Evolutionary conservation across 2,329 filamentous ascomycete species (phyloP).

Genomic region (Botrytis sinoallii): DNA sequence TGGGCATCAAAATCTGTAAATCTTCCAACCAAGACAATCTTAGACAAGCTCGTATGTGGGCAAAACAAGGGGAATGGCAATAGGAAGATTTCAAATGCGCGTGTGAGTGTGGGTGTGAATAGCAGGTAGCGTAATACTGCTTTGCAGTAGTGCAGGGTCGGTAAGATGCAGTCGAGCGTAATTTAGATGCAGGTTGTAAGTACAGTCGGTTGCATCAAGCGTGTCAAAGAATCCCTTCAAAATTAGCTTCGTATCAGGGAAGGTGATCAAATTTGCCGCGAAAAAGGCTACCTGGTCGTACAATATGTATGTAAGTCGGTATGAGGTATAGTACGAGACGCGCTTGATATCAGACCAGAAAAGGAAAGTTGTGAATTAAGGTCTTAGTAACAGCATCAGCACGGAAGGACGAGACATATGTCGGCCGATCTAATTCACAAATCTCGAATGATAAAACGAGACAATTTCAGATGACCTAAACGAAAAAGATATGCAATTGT

Average conservation of each 20-base stretch:
- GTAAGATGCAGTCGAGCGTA: constrained; percentile 5
- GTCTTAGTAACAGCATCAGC: constrained; percentile 1
- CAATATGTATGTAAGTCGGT: not conserved
- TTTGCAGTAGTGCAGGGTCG: constrained; percentile 9
- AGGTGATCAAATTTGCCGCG: constrained; percentile 2
- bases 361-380: not conserved
- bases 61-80: constrained; percentile 12
- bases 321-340: not conserved
- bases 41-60: constrained; percentile 7
- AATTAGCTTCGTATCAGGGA: not conserved
- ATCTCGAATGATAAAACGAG: constrained; percentile 3
- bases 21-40: constrained; percentile 5
- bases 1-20: not conserved
- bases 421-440: constrained; percentile 5
- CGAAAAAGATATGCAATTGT: not conserved
- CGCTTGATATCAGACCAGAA: not conserved
- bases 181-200: not conserved
- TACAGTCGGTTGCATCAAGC: constrained; percentile 9
- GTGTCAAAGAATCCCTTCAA: not conserved
- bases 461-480: not conserved
- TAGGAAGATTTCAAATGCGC: constrained; percentile 6
- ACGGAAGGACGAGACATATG: constrained; percentile 1
- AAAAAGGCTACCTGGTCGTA: not conserved
- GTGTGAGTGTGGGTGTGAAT: constrained; percentile 1
- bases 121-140: constrained; percentile 3